Evolutionary conservation across 805 yeast species (phyloP).

Genomic region (Hanseniaspora mollemarum): DNA sequence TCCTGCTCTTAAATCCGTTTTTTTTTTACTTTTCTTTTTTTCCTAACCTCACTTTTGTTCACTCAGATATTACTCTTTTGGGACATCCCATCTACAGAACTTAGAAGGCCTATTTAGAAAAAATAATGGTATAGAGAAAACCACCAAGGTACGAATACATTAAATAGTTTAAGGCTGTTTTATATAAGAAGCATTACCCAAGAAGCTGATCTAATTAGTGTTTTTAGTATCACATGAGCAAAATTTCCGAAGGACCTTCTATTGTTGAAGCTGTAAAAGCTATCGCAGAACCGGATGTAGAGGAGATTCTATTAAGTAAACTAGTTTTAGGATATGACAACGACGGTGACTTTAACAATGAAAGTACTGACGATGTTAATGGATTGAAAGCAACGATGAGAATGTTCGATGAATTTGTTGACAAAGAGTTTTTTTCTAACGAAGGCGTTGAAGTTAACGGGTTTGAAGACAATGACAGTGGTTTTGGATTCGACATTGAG

Average conservation of each 20-base stretch:
- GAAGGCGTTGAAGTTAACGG: constrained; percentile 25
- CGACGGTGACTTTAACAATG: constrained; percentile 37
- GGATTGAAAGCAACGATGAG: constrained; percentile 25
- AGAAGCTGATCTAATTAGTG: too few relatives aligned
- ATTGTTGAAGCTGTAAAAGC: background rate
- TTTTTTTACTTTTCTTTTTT: background rate
- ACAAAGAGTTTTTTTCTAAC: constrained; percentile 25
- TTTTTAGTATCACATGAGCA: too few relatives aligned
- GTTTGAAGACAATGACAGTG: constrained; percentile 21
- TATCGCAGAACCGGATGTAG: constrained; percentile 66
- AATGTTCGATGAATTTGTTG: constrained; percentile 23
- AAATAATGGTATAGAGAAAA: too few relatives aligned
- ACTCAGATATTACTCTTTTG: background rate
- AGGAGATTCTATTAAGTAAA: constrained; percentile 67
- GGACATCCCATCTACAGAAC: too few relatives aligned
- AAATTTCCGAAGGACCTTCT: background rate
- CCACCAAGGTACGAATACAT: too few relatives aligned
- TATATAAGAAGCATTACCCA: too few relatives aligned
- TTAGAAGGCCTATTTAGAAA: too few relatives aligned
- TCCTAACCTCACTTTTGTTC: background rate
- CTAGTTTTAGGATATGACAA: constrained; percentile 65
- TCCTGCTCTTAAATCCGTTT: constrained; percentile 4
- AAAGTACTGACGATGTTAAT: constrained; percentile 27
- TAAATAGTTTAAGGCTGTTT: too few relatives aligned
- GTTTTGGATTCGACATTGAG: constrained; percentile 27